Evolutionary conservation across 2,329 filamentous ascomycete species (phyloP).

Genomic region (Tolypocladium pustulatum): DNA sequence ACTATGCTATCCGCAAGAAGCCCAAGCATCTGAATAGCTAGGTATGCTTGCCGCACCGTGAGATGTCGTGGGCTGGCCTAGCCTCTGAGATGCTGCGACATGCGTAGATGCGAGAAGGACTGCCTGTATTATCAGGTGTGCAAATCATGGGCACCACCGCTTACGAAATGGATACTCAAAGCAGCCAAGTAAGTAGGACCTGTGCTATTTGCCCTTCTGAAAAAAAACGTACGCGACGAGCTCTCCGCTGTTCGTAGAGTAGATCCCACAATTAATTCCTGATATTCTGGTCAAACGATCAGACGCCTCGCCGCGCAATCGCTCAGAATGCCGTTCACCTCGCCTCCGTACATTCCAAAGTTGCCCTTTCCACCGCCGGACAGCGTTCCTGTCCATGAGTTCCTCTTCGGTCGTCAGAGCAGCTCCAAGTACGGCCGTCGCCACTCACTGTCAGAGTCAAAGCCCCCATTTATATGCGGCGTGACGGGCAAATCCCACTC

Average conservation of each 20-base stretch:
- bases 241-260: neutral
- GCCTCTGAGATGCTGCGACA: too few relatives aligned
- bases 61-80: neutral
- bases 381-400: neutral
- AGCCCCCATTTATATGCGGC: neutral
- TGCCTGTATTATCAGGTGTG: too few relatives aligned
- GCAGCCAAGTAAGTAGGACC: too few relatives aligned
- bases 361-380: neutral
- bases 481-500: neutral
- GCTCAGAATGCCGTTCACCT: neutral
- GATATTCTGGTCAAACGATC: neutral
- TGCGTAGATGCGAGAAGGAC: too few relatives aligned
- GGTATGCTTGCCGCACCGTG: neutral
- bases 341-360: neutral
- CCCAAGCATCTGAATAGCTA: neutral
- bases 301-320: neutral
- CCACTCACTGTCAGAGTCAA: neutral
- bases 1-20: neutral
- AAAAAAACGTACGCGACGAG: too few relatives aligned
- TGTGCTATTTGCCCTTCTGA: neutral
- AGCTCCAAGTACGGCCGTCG: neutral
- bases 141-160: too few relatives aligned
- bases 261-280: neutral
- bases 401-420: neutral
- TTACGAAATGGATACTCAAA: too few relatives aligned